These are phyloP conservation scores for Mycoemilia scoparia DNA, from an alignment of 192 early-diverging fungal genomes.

Conservation along the genomic window DNA sequence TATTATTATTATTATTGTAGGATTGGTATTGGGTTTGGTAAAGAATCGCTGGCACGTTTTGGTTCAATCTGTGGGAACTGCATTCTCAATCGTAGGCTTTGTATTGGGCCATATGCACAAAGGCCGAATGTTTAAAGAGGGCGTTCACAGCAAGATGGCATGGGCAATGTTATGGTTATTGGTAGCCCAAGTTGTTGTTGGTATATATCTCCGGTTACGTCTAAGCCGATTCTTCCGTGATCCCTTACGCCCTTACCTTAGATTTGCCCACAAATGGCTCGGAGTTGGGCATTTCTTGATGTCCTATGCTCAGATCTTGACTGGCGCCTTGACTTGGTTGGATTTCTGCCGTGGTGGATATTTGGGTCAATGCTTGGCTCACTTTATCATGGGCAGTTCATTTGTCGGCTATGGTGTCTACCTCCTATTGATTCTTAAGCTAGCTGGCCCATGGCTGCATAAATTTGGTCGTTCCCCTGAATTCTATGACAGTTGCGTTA, in stretches of 20 bases:
- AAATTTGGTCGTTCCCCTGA: conserved; percentile 39
- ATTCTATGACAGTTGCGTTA: conserved; percentile 47
- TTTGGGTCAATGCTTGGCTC: conserved; percentile 46
- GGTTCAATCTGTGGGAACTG: conserved; percentile 29
- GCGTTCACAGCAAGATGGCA: conserved; percentile 43
- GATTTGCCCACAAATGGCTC: conserved; percentile 30
- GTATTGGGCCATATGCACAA: conserved; percentile 41
- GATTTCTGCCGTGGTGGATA: conserved; percentile 44
- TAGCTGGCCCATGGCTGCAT: conserved; percentile 38
- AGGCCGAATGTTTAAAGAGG: conserved; percentile 42
- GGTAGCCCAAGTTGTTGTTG: conserved; percentile 26
- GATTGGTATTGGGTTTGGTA: conserved; percentile 37
- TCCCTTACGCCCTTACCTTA: conserved; percentile 27
- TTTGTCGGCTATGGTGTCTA: conserved; percentile 48
- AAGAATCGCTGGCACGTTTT: conserved; percentile 43
- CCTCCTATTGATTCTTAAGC: conserved; percentile 31
- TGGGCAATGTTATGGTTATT: conserved; percentile 38
- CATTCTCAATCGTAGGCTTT: conserved; percentile 30
- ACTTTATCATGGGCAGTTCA: conserved; percentile 56
- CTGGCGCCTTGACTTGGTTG: conserved; percentile 41
- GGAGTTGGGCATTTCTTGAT: conserved; percentile 30
- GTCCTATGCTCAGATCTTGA: conserved; percentile 44
- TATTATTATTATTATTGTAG: too few species aligned
- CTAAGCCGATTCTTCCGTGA: conserved; percentile 35
- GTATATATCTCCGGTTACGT: conserved; percentile 42